phyloP scores from a whole-genome alignment of 352 stramenopile species.

The Phytophthora colocasiae region DNA sequence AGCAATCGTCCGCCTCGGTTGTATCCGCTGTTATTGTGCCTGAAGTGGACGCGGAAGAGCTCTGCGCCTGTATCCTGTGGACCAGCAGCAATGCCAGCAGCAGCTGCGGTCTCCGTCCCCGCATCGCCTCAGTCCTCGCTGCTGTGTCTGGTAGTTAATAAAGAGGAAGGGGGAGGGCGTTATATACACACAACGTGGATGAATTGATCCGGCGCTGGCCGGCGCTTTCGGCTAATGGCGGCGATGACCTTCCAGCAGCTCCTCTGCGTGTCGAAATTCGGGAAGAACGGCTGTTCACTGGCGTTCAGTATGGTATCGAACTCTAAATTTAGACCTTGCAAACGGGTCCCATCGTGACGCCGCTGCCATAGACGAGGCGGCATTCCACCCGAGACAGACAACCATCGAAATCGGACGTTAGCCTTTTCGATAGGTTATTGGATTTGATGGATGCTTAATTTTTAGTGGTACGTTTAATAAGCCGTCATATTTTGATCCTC shows the following conservation, averaged over 20 bases:
- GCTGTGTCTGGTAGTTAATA: background rate
- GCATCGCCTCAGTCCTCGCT: constrained; percentile 27
- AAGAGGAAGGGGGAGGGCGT: background rate
- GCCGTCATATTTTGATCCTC: too few species aligned
- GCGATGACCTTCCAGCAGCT: constrained; percentile 37
- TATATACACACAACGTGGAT: constrained; percentile 26
- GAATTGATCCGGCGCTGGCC: constrained; percentile 24
- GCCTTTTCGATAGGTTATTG: constrained; percentile 5
- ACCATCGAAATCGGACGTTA: background rate
- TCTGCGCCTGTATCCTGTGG: constrained; percentile 32
- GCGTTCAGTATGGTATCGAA: constrained; percentile 24
- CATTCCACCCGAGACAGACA: background rate
- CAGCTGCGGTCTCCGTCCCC: constrained; percentile 43
- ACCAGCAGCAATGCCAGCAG: constrained; percentile 19
- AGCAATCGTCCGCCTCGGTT: constrained; percentile 64
- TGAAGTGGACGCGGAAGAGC: constrained; percentile 8
- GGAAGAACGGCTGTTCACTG: constrained; percentile 37
- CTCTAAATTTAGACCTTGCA: constrained; percentile 38
- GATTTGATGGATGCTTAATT: background rate
- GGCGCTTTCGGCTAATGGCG: constrained; percentile 23
- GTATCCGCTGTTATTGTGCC: constrained; percentile 11
- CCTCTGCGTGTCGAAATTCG: constrained; percentile 33
- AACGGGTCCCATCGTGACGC: constrained; percentile 9
- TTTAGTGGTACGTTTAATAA: background rate
- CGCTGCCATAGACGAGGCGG: constrained; percentile 13